Conservation (phyloP, 768 basidiomycete genomes). For the Calocybe gangraenosa region DNA sequence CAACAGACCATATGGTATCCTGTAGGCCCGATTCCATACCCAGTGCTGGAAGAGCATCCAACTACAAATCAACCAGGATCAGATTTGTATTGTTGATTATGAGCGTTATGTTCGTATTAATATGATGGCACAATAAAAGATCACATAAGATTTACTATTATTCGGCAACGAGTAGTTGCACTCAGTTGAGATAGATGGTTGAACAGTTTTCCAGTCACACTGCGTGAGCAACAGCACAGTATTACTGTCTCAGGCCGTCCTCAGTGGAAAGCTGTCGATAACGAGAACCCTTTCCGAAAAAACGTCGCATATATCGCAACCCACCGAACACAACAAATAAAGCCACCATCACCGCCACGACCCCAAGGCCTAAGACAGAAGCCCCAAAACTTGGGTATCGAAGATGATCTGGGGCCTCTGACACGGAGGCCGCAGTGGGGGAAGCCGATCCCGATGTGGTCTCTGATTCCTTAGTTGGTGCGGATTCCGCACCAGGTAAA, state of each 20-base stretch:
- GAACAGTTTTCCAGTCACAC: too few species aligned
- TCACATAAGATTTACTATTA: too few species aligned
- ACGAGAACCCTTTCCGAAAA: constrained; percentile 30
- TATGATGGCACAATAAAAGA: too few species aligned
- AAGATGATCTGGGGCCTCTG: too few species aligned
- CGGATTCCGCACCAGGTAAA: constrained; percentile 15
- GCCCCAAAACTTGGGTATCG: constrained; percentile 9
- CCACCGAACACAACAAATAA: constrained; percentile 53
- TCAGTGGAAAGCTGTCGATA: constrained; percentile 41
- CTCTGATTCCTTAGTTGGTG: constrained; percentile 10
- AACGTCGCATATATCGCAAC: constrained; percentile 36
- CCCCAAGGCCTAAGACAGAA: constrained; percentile 33
- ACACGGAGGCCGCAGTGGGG: too few species aligned
- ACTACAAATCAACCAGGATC: not conserved
- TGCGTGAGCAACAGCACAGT: too few species aligned
- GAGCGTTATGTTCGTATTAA: constrained; percentile 5
- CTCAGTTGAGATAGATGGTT: too few species aligned
- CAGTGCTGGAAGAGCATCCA: not conserved
- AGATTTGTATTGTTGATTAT: not conserved
- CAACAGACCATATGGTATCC: not conserved
- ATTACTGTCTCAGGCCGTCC: constrained; percentile 52
- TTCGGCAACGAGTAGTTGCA: too few species aligned
- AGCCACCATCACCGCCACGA: constrained; percentile 40
- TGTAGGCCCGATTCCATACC: constrained; percentile 37
- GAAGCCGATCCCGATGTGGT: not conserved